A percentile compares a stretch with the other conserved stretches of the same genome.
phyloP scores from a whole-genome alignment of 371 early-diverging fungal species.

The Apophysomyces trapeziformis region DNA sequence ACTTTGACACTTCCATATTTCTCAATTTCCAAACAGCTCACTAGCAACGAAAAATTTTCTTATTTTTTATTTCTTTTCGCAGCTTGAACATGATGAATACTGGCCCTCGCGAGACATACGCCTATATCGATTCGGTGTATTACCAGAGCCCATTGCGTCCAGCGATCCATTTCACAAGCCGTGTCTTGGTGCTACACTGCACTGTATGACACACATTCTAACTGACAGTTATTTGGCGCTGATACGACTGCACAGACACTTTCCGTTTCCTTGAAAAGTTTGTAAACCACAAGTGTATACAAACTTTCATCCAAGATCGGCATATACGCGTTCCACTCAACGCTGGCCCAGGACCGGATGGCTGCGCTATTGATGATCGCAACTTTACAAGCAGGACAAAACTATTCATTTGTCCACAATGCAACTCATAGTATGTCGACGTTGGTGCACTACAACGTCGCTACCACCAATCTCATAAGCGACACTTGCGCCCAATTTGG shows the following conservation, averaged over 20 bases:
- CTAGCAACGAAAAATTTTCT: not conserved
- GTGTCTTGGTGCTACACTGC: not conserved
- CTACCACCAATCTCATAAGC: not conserved
- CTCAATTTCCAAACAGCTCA: not conserved
- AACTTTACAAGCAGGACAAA: not conserved
- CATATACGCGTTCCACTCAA: constrained; percentile 2
- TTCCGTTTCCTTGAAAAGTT: not conserved
- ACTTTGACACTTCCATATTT: not conserved
- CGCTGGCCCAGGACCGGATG: not conserved
- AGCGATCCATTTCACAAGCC: not conserved
- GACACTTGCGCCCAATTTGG: not conserved
- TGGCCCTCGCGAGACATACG: not conserved
- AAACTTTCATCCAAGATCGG: not conserved
- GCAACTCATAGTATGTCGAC: not conserved
- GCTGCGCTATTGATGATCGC: not conserved
- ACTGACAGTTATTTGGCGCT: not conserved
- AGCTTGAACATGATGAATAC: not conserved
- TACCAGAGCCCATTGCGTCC: not conserved
- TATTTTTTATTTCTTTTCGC: not conserved
- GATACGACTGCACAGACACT: not conserved
- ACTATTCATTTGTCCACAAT: not conserved
- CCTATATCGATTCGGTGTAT: not conserved
- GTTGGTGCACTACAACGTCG: not conserved
- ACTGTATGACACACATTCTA: not conserved
- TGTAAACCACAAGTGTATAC: not conserved